Conservation (phyloP, 2,329 filamentous ascomycete species). For the Coleophoma cylindrospora region DNA sequence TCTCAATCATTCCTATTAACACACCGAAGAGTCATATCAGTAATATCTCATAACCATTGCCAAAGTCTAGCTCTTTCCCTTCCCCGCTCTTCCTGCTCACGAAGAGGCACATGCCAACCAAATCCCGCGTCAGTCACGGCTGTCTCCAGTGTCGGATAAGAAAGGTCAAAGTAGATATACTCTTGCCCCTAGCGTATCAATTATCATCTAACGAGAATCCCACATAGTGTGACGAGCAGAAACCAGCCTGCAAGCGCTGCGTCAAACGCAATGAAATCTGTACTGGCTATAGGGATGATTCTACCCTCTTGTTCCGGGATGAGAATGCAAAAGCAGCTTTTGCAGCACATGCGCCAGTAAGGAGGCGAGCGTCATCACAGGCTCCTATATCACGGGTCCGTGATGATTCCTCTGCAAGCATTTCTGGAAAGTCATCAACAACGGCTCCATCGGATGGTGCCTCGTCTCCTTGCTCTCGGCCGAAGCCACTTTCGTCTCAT, state of each 20-base stretch:
- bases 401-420: neutral
- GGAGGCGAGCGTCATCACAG: conserved; percentile 4
- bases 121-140: too few relatives aligned
- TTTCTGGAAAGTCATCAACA: neutral
- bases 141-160: too few relatives aligned
- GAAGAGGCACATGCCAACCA: too few relatives aligned
- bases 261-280: conserved; percentile 31
- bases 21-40: too few relatives aligned
- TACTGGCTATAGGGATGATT: conserved; percentile 32
- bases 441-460: neutral
- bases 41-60: too few relatives aligned
- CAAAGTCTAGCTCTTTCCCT: too few relatives aligned
- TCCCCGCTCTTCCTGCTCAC: too few relatives aligned
- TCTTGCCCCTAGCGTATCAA: too few relatives aligned
- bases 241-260: conserved; percentile 31
- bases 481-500: conserved; percentile 3
- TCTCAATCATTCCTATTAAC: too few relatives aligned
- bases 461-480: conserved; percentile 1
- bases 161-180: too few relatives aligned
- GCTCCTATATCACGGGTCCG: neutral
- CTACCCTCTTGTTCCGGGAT: conserved; percentile 30
- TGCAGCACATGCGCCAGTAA: neutral
- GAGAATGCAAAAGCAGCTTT: conserved; percentile 26
- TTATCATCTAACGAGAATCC: too few relatives aligned
- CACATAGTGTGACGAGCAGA: conserved; percentile 26